phyloP scores from a whole-genome alignment of 2,329 filamentous ascomycete species.

The Fusarium setosum region DNA sequence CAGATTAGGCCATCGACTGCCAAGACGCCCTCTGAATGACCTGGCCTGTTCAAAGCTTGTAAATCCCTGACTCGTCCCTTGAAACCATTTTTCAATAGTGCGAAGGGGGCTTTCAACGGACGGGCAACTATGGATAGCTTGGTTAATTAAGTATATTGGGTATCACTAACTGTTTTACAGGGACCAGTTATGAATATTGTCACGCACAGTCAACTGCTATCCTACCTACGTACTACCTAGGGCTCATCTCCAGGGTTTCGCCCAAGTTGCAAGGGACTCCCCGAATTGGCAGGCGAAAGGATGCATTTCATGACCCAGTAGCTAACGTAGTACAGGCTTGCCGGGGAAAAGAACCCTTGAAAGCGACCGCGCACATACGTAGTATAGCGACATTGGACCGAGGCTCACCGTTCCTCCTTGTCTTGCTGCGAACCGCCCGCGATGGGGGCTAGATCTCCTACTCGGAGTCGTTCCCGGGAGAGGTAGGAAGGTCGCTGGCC shows the following conservation, averaged over 20 bases:
- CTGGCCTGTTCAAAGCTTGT: slow-evolving; percentile 2
- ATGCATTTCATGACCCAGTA: background rate
- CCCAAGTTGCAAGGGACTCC: slow-evolving; percentile 15
- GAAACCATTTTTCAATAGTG: background rate
- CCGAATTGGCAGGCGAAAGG: slow-evolving; percentile 16
- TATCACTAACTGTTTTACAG: too few relatives aligned
- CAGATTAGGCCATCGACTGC: slow-evolving; percentile 7
- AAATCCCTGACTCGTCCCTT: slow-evolving; percentile 27
- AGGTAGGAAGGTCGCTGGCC: slow-evolving; percentile 25
- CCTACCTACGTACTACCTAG: background rate
- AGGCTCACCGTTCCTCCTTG: slow-evolving; percentile 18
- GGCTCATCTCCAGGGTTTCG: background rate
- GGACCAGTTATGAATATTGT: slow-evolving; percentile 14
- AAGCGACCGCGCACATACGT: too few relatives aligned
- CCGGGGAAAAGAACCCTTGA: slow-evolving; percentile 1
- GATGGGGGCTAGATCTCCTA: slow-evolving; percentile 4
- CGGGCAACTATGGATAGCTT: background rate
- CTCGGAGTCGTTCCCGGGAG: slow-evolving; percentile 29
- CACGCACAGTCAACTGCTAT: slow-evolving; percentile 12
- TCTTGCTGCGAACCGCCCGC: slow-evolving; percentile 16
- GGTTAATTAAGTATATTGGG: too few relatives aligned
- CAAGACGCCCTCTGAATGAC: background rate
- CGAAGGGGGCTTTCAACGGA: background rate
- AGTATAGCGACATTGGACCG: slow-evolving; percentile 12
- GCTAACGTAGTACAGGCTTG: background rate